Conservation (phyloP, 2,329 filamentous ascomycete genomes). For the Microsporum audouinii region DNA sequence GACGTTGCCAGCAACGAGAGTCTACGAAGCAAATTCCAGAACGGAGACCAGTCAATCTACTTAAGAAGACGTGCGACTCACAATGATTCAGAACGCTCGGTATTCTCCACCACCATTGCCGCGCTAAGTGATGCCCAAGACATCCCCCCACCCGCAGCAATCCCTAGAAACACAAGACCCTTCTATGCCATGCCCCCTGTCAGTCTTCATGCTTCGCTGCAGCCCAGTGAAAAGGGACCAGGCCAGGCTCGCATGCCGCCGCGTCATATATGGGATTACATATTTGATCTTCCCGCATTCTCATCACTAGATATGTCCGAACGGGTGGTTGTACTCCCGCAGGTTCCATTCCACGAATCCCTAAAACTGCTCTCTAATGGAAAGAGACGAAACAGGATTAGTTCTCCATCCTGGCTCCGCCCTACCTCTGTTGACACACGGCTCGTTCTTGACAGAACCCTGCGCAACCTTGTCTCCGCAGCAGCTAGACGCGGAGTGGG, state of each 20-base stretch:
- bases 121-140: conserved; percentile 55
- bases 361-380: conserved; percentile 23
- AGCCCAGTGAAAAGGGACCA: not conserved
- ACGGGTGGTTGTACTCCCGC: conserved; percentile 48
- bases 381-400: conserved; percentile 31
- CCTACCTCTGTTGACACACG: conserved; percentile 59
- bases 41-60: conserved; percentile 58
- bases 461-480: conserved; percentile 25
- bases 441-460: conserved; percentile 50
- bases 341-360: conserved; percentile 26
- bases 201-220: conserved; percentile 14
- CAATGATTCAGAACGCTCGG: conserved; percentile 43
- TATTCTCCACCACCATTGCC: conserved; percentile 64
- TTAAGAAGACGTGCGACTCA: conserved; percentile 59
- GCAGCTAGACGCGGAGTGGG: conserved; percentile 23
- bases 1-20: conserved; percentile 56
- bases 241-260: conserved; percentile 23
- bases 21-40: conserved; percentile 52
- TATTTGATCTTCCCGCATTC: conserved; percentile 54
- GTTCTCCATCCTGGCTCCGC: conserved; percentile 41
- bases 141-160: conserved; percentile 22
- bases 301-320: conserved; percentile 52
- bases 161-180: conserved; percentile 9
- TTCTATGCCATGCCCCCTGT: conserved; percentile 17
- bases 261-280: conserved; percentile 54